These are phyloP conservation scores for Pulveroboletus ravenelii DNA, from an alignment of 768 basidiomycete species.

Conservation along the genomic window DNA sequence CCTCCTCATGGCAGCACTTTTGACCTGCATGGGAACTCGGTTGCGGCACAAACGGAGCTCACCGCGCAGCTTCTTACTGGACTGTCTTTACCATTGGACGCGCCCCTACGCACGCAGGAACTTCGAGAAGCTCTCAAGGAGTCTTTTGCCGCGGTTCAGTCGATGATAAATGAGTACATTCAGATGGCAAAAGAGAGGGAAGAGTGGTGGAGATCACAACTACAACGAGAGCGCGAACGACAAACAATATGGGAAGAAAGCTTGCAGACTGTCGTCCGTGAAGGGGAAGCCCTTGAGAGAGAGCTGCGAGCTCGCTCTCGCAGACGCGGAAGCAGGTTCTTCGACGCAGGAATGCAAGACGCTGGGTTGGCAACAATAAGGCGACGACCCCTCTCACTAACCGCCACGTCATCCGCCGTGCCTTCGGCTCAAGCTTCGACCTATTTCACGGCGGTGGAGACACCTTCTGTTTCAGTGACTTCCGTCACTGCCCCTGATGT, in stretches of 20 bases:
- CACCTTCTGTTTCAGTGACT: slow-evolving; percentile 10
- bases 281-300: slow-evolving; percentile 78
- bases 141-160: slow-evolving; percentile 52
- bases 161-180: slow-evolving; percentile 61
- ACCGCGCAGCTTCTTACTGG: slow-evolving; percentile 59
- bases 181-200: slow-evolving; percentile 75
- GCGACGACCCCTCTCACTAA: slow-evolving; percentile 19
- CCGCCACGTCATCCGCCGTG: slow-evolving; percentile 3
- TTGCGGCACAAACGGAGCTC: slow-evolving; percentile 74
- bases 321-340: slow-evolving; percentile 55
- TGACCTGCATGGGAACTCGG: slow-evolving; percentile 65
- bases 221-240: slow-evolving; percentile 59
- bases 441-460: slow-evolving; percentile 24
- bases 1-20: slow-evolving; percentile 60
- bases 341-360: slow-evolving; percentile 34
- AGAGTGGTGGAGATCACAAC: slow-evolving; percentile 64
- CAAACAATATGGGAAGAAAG: slow-evolving; percentile 87
- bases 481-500: background rate
- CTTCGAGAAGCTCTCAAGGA: slow-evolving; percentile 54
- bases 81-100: slow-evolving; percentile 32
- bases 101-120: slow-evolving; percentile 26
- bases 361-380: slow-evolving; percentile 15
- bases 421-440: slow-evolving; percentile 18
- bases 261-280: slow-evolving; percentile 75
- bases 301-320: slow-evolving; percentile 64